Conservation (phyloP, 805 yeast species). For the Metschnikowia bowlesiae region DNA sequence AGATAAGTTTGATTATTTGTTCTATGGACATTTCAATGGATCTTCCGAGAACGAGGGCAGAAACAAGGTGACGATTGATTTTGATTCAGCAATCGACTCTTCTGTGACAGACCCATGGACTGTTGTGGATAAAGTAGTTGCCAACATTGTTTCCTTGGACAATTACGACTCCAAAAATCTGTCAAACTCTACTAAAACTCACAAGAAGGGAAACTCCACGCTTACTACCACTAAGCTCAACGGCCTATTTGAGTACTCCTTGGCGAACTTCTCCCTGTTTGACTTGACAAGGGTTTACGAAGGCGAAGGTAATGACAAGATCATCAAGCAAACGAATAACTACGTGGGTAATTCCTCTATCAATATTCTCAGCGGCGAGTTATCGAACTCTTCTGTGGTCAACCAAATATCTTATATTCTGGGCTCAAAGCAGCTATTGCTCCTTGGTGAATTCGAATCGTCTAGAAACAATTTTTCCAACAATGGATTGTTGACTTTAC, state of each 20-base stretch:
- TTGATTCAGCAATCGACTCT: conserved; percentile 19
- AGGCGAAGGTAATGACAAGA: conserved; percentile 16
- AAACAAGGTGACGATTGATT: conserved; percentile 29
- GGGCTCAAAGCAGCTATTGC: conserved; percentile 23
- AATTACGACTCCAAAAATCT: conserved; percentile 22
- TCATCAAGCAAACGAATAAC: conserved; percentile 28
- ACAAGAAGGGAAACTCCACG: conserved; percentile 14
- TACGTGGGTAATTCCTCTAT: conserved; percentile 40
- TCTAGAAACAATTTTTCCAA: conserved; percentile 26
- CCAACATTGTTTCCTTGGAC: conserved; percentile 47
- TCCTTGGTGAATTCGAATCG: conserved; percentile 46
- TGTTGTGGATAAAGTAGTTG: conserved; percentile 68
- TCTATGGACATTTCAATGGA: conserved; percentile 60
- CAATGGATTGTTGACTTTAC: conserved; percentile 25
- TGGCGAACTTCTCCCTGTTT: conserved; percentile 52
- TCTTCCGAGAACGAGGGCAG: conserved; percentile 25
- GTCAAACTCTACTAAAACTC: conserved; percentile 15
- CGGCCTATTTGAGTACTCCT: conserved; percentile 80
- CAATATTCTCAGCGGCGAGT: conserved; percentile 30
- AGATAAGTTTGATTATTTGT: conserved; percentile 76
- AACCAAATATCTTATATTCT: conserved; percentile 5
- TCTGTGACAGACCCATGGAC: conserved; percentile 35
- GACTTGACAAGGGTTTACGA: conserved; percentile 24
- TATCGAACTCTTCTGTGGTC: conserved; percentile 15
- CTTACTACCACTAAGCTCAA: conserved; percentile 44